Conservation (phyloP, 176 grass and related monocot genomes). For the Phoenix roebelenii region DNA sequence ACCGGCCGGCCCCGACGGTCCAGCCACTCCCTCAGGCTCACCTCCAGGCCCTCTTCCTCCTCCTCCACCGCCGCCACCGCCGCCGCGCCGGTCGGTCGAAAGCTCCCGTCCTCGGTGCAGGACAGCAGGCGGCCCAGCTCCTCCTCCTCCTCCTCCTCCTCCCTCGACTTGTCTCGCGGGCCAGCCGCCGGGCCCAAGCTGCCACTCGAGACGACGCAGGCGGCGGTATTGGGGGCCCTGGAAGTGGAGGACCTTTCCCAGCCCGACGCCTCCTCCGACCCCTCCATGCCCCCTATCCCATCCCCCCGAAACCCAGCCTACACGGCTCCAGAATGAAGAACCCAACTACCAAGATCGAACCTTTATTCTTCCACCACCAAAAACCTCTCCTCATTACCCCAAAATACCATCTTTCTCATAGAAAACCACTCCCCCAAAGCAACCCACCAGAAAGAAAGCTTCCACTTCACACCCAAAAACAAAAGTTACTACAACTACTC, state of each 20-base stretch:
- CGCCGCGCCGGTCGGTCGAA: conserved; percentile 5
- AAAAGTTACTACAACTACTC: too few relatives aligned
- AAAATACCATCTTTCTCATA: too few relatives aligned
- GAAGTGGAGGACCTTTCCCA: conserved; percentile 8
- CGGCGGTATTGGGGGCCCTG: neutral
- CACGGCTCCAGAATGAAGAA: neutral
- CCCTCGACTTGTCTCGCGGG: too few relatives aligned
- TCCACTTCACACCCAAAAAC: neutral
- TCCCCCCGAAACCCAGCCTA: neutral
- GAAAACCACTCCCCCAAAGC: neutral
- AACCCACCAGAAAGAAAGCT: neutral
- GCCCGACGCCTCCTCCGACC: conserved; percentile 20
- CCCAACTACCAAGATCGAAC: neutral
- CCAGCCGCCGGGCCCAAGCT: neutral
- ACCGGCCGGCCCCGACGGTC: conserved; percentile 48
- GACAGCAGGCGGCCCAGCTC: too few relatives aligned
- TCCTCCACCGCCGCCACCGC: conserved; percentile 11
- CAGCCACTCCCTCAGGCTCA: conserved; percentile 88
- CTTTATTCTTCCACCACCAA: neutral
- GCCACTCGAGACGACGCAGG: conserved; percentile 1
- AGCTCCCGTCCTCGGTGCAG: conserved; percentile 5
- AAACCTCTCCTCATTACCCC: too few relatives aligned
- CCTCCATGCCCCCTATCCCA: conserved; percentile 16
- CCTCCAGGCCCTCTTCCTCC: conserved; percentile 27
- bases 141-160: too few relatives aligned